Evolutionary conservation across 768 basidiomycete species (phyloP).

Genomic region (Fibroporia radiculosa): DNA sequence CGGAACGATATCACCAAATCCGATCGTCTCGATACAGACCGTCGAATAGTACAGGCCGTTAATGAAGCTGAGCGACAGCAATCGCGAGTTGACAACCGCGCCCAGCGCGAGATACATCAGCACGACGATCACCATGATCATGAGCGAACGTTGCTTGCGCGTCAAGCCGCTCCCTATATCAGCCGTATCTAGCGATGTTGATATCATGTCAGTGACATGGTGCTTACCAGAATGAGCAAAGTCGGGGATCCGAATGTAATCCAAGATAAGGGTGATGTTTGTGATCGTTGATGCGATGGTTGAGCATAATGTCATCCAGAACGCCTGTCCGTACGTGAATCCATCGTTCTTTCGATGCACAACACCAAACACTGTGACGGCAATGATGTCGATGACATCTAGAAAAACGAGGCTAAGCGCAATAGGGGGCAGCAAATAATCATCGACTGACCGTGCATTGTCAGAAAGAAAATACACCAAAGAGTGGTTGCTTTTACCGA

Average conservation of each 20-base stretch:
- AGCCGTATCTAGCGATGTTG: not conserved
- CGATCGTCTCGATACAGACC: constrained; percentile 57
- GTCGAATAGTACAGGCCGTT: constrained; percentile 75
- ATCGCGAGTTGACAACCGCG: constrained; percentile 46
- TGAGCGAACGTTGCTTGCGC: constrained; percentile 69
- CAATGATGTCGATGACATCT: constrained; percentile 66
- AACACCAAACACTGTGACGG: constrained; percentile 55
- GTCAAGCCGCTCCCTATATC: constrained; percentile 72
- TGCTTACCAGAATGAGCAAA: constrained; percentile 56
- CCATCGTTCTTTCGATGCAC: constrained; percentile 53
- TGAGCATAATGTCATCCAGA: constrained; percentile 74
- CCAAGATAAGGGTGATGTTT: constrained; percentile 60
- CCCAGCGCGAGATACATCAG: constrained; percentile 71
- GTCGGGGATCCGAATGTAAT: constrained; percentile 49
- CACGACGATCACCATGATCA: constrained; percentile 69
- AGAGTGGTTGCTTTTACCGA: constrained; percentile 56
- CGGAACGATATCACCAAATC: constrained; percentile 74
- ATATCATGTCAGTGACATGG: not conserved
- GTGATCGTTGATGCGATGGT: constrained; percentile 58
- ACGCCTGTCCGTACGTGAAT: constrained; percentile 60
- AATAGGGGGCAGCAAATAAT: not conserved
- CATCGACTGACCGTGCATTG: constrained; percentile 53
- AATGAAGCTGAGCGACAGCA: constrained; percentile 53
- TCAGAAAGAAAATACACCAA: constrained; percentile 53
- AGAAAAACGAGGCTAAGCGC: not conserved